Conservation (phyloP, 75 land plant genomes). For the Azolla pinnata region DNA sequence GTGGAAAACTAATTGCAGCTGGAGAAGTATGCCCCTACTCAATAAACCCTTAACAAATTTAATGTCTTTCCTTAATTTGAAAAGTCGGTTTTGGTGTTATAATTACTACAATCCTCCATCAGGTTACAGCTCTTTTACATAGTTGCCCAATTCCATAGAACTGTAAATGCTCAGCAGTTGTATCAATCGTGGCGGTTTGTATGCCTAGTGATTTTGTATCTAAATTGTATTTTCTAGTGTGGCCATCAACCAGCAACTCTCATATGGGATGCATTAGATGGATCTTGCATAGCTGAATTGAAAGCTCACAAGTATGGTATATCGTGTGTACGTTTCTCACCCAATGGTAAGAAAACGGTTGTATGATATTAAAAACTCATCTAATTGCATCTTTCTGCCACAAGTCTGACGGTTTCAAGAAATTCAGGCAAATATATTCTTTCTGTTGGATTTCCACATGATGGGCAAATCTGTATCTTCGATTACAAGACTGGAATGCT, state of each 20-base stretch:
- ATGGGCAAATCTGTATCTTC: constrained; percentile 63
- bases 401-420: too few species aligned
- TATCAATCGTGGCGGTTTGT: too few species aligned
- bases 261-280: constrained; percentile 51
- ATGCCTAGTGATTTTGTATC: too few species aligned
- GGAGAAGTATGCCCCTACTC: constrained; percentile 43
- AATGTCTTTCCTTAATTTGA: neutral
- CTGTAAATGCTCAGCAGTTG: too few species aligned
- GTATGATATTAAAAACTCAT: neutral
- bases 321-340: constrained; percentile 52
- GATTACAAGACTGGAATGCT: constrained; percentile 45
- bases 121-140: too few species aligned
- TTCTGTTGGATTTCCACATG: constrained; percentile 47
- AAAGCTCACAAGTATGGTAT: constrained; percentile 60
- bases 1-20: constrained; percentile 49
- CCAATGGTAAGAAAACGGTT: constrained; percentile 44
- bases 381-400: neutral
- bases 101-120: too few species aligned
- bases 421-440: constrained; percentile 45
- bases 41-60: neutral
- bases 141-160: too few species aligned
- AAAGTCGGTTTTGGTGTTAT: too few species aligned
- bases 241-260: constrained; percentile 59
- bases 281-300: constrained; percentile 38
- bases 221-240: constrained; percentile 41